phyloP scores from a whole-genome alignment of 2,329 filamentous ascomycete genomes.

The Ascochyta clinopodiicola region DNA sequence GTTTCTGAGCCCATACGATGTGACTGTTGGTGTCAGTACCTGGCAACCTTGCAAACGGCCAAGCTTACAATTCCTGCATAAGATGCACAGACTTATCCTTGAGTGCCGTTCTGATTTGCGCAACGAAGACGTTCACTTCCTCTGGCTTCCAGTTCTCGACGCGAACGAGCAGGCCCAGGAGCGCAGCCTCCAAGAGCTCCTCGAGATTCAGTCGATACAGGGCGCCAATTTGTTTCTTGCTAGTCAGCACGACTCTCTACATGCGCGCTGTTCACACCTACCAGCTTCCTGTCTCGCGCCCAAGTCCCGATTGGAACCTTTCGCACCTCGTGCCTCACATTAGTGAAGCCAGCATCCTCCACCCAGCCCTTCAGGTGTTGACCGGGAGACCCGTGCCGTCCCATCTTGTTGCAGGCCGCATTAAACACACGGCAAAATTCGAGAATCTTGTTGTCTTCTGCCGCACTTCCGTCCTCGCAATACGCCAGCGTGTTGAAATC shows the following conservation, averaged over 20 bases:
- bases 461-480: slow-evolving; percentile 40
- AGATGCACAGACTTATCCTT: slow-evolving; percentile 32
- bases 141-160: slow-evolving; percentile 49
- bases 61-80: slow-evolving; percentile 31
- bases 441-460: slow-evolving; percentile 8
- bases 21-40: not conserved
- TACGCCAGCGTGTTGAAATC: slow-evolving; percentile 53
- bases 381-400: slow-evolving; percentile 21
- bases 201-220: slow-evolving; percentile 7
- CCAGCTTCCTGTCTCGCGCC: slow-evolving; percentile 27
- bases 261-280: slow-evolving; percentile 2
- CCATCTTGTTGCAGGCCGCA: slow-evolving; percentile 10
- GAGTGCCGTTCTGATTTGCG: slow-evolving; percentile 32
- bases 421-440: slow-evolving; percentile 12
- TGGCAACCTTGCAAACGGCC: not conserved
- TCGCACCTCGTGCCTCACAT: slow-evolving; percentile 43
- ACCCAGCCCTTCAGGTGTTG: slow-evolving; percentile 49
- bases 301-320: slow-evolving; percentile 26
- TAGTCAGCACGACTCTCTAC: not conserved
- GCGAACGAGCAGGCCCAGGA: slow-evolving; percentile 23
- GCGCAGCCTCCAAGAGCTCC: slow-evolving; percentile 9
- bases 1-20: slow-evolving; percentile 9
- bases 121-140: slow-evolving; percentile 52
- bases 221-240: slow-evolving; percentile 10
- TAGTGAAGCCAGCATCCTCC: slow-evolving; percentile 52